A percentile compares a stretch with the other conserved stretches of the same genome.
Conservation (phyloP, 352 stramenopile genomes). For the Thalassiosira sp. region DNA sequence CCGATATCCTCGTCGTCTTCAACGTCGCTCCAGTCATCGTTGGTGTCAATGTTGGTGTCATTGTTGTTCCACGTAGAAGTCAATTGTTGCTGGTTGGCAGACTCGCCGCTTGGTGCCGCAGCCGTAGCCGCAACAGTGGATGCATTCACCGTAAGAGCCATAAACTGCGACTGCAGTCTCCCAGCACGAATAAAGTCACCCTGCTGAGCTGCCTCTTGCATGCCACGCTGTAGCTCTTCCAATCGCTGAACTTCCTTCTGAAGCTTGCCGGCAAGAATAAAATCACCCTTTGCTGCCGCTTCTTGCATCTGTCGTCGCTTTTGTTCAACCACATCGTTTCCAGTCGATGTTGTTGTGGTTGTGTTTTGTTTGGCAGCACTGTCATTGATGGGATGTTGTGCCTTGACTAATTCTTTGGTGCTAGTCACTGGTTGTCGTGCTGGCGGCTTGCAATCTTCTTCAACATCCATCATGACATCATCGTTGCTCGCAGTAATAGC, state of each 20-base stretch:
- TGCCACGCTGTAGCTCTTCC: constrained; percentile 17
- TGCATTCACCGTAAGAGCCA: constrained; percentile 9
- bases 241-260: constrained; percentile 22
- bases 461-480: constrained; percentile 4
- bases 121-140: not conserved
- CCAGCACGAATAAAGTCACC: constrained; percentile 28
- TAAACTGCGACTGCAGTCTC: constrained; percentile 22
- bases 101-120: too few relatives aligned
- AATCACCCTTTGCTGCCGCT: constrained; percentile 19
- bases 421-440: not conserved
- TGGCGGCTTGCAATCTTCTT: constrained; percentile 10
- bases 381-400: too few relatives aligned
- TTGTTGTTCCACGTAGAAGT: not conserved
- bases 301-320: constrained; percentile 31
- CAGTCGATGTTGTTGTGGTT: not conserved
- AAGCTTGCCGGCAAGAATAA: constrained; percentile 19
- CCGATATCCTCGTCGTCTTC: too few relatives aligned
- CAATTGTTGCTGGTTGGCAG: constrained; percentile 3
- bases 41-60: not conserved
- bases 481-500: too few relatives aligned
- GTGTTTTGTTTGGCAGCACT: not conserved
- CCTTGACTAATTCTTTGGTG: too few relatives aligned
- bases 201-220: constrained; percentile 28
- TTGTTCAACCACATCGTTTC: not conserved
- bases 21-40: not conserved